phyloP scores from a whole-genome alignment of 352 stramenopile species.

The Pythium grandisporangium region DNA sequence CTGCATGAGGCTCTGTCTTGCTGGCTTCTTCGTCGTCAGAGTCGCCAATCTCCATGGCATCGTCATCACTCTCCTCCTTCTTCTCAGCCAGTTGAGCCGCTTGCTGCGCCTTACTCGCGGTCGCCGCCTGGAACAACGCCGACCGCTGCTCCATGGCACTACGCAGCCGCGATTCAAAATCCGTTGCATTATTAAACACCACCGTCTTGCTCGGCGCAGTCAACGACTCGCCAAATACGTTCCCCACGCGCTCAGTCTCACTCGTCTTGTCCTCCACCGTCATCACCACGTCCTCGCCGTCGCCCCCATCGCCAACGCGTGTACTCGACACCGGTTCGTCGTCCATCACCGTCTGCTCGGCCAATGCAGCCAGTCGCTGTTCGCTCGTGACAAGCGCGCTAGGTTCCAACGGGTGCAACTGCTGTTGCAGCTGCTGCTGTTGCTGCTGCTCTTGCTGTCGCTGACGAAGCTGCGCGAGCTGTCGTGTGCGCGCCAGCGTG shows the following conservation, averaged over 20 bases:
- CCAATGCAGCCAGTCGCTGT: conserved; percentile 49
- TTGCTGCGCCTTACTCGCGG: not conserved
- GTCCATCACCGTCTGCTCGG: conserved; percentile 27
- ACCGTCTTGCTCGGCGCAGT: conserved; percentile 29
- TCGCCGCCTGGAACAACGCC: conserved; percentile 31
- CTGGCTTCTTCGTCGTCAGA: conserved; percentile 2
- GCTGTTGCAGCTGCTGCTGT: not conserved
- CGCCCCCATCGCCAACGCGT: conserved; percentile 8
- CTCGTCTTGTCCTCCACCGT: conserved; percentile 5
- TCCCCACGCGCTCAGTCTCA: not conserved
- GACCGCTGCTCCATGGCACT: conserved; percentile 70
- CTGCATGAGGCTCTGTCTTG: too few relatives aligned
- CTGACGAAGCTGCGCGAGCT: conserved; percentile 28
- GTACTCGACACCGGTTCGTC: too few relatives aligned
- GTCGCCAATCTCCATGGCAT: conserved; percentile 14
- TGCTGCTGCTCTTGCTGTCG: conserved; percentile 8
- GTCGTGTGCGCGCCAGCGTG: conserved; percentile 59
- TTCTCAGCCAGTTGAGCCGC: not conserved
- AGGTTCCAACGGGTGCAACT: too few relatives aligned
- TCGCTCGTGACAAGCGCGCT: conserved; percentile 21
- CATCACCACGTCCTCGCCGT: conserved; percentile 13
- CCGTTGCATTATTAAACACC: conserved; percentile 79
- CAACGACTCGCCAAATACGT: conserved; percentile 50
- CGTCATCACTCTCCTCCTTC: conserved; percentile 7
- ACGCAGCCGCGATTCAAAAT: conserved; percentile 70